Percentiles rank a stretch among this genome's conserved stretches.
phyloP scores from a whole-genome alignment of 306 rosid species.

The Cicer cuneatum region DNA sequence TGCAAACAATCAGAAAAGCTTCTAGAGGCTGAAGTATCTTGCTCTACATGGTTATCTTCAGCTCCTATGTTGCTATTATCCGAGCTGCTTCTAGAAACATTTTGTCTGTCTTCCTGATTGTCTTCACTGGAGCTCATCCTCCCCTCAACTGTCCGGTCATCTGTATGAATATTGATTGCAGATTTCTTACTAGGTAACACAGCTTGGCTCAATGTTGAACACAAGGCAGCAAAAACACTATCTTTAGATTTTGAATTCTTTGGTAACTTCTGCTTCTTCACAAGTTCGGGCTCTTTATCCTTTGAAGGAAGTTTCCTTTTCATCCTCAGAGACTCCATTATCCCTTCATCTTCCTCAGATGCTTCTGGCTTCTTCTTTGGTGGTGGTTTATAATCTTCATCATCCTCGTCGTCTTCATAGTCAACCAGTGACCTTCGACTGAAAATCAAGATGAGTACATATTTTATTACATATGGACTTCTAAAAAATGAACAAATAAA shows the following conservation, averaged over 20 bases:
- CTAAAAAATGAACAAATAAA: constrained; percentile 3
- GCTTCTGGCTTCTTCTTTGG: constrained; percentile 73
- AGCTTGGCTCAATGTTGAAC: constrained; percentile 80
- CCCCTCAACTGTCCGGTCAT: constrained; percentile 54
- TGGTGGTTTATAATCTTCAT: constrained; percentile 89
- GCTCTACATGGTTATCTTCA: constrained; percentile 66
- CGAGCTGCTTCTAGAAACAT: constrained; percentile 51
- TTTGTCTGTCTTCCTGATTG: constrained; percentile 49
- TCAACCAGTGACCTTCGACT: constrained; percentile 85
- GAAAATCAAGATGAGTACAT: constrained; percentile 39
- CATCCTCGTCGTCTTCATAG: constrained; percentile 94
- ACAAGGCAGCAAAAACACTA: constrained; percentile 70
- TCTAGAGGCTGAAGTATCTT: constrained; percentile 59
- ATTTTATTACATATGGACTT: constrained; percentile 2
- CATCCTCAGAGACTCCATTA: constrained; percentile 73
- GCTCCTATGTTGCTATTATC: constrained; percentile 46
- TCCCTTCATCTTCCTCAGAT: constrained; percentile 77
- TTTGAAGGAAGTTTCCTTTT: constrained; percentile 69
- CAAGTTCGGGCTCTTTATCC: constrained; percentile 68
- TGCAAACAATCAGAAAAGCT: constrained; percentile 67
- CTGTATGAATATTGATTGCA: constrained; percentile 46
- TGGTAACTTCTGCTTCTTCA: constrained; percentile 72
- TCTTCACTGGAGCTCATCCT: constrained; percentile 53
- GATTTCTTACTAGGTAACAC: constrained; percentile 72
- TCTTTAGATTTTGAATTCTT: constrained; percentile 73